Evolutionary conservation across 371 early-diverging fungal species (phyloP).

Genomic region (Haplosporangium sp.): DNA sequence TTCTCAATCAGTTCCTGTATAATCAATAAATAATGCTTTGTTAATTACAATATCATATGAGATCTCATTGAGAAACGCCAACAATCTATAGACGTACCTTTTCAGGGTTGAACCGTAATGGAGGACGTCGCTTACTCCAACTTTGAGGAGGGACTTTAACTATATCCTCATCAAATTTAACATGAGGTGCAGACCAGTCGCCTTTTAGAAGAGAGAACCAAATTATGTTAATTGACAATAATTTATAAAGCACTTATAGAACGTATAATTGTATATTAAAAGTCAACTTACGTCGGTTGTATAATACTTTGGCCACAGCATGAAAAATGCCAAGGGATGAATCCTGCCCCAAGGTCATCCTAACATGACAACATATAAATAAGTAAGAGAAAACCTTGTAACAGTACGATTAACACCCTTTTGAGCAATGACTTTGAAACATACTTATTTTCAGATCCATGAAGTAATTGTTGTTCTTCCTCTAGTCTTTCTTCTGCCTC

Average conservation of each 20-base stretch:
- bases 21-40: too few species aligned
- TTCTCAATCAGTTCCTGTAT: slow-evolving; percentile 60
- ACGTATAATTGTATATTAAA: background rate
- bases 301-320: slow-evolving; percentile 63
- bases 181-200: slow-evolving; percentile 21
- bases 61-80: background rate
- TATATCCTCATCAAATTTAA: slow-evolving; percentile 22
- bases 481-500: slow-evolving; percentile 4
- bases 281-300: slow-evolving; percentile 56
- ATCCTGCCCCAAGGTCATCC: slow-evolving; percentile 51
- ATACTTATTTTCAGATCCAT: slow-evolving; percentile 21
- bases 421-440: background rate
- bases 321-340: slow-evolving; percentile 60
- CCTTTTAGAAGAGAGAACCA: slow-evolving; percentile 12
- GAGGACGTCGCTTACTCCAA: slow-evolving; percentile 42
- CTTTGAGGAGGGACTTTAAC: slow-evolving; percentile 52
- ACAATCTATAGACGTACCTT: slow-evolving; percentile 31
- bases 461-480: slow-evolving; percentile 13
- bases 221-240: background rate
- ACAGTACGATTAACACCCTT: too few species aligned
- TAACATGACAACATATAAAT: background rate
- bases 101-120: slow-evolving; percentile 60
- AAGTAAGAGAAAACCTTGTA: background rate
- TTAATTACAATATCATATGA: too few species aligned
- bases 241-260: too few species aligned